A percentile compares a stretch with the other conserved stretches of the same genome.
These are phyloP conservation scores for Dactylellina drechsleri DNA, from an alignment of 2,329 filamentous ascomycete genomes.

Conservation along the genomic window DNA sequence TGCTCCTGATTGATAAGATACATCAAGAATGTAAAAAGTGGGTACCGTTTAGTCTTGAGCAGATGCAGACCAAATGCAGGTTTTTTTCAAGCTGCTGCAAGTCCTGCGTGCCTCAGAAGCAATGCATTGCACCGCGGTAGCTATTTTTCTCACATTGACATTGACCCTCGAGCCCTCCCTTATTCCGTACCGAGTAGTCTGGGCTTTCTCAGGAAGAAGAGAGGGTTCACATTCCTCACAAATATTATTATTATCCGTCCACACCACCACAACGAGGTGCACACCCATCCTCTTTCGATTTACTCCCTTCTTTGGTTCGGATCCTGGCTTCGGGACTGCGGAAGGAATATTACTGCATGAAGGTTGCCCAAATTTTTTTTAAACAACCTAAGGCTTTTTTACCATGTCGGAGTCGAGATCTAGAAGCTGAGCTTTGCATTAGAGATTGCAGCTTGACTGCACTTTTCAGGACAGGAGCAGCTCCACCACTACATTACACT, in stretches of 20 bases:
- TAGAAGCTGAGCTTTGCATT: slow-evolving; percentile 5
- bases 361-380: background rate
- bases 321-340: slow-evolving; percentile 27
- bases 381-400: background rate
- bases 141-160: background rate
- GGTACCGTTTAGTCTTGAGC: slow-evolving; percentile 2
- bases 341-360: slow-evolving; percentile 14
- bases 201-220: too few species aligned
- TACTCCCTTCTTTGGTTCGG: background rate
- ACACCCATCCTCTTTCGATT: too few species aligned
- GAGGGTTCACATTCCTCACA: too few species aligned
- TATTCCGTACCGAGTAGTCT: too few species aligned
- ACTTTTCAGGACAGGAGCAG: too few species aligned
- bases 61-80: background rate
- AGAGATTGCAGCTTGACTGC: too few species aligned
- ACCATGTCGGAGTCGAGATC: background rate
- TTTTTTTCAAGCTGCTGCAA: too few species aligned
- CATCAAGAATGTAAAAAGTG: slow-evolving; percentile 5
- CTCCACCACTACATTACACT: too few species aligned
- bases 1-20: background rate
- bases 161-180: too few species aligned
- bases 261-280: slow-evolving; percentile 1
- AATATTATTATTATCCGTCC: background rate
- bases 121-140: too few species aligned
- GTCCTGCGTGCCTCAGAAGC: too few species aligned